These are phyloP conservation scores for Fusarium papillatum DNA, from an alignment of 2,329 filamentous ascomycete genomes.

Conservation along the genomic window DNA sequence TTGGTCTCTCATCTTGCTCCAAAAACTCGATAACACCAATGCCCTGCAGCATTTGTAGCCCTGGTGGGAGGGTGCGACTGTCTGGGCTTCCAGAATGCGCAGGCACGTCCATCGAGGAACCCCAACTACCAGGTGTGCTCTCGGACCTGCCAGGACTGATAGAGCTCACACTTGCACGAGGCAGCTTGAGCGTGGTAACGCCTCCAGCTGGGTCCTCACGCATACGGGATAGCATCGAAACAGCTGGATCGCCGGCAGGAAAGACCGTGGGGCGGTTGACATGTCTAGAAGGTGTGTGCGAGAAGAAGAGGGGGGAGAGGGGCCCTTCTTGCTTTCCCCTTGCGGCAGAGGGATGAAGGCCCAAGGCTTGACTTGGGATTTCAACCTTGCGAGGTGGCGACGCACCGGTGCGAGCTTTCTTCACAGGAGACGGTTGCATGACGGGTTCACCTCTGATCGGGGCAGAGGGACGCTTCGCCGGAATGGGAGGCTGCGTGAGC, in stretches of 20 bases:
- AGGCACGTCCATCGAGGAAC: conserved; percentile 67
- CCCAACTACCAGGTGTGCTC: conserved; percentile 66
- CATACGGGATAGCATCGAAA: conserved; percentile 62
- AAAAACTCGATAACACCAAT: conserved; percentile 80
- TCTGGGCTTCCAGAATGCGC: conserved; percentile 67
- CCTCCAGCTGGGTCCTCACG: conserved; percentile 57
- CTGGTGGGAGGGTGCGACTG: conserved; percentile 59
- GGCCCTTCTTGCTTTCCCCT: conserved; percentile 51
- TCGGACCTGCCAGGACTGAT: conserved; percentile 62
- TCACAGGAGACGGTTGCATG: conserved; percentile 55
- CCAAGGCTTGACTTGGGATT: conserved; percentile 48
- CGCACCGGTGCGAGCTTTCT: conserved; percentile 63
- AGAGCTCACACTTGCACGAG: conserved; percentile 65
- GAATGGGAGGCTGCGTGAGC: conserved; percentile 29
- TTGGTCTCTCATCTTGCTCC: conserved; percentile 82
- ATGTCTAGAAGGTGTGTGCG: conserved; percentile 55
- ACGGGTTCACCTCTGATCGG: conserved; percentile 37
- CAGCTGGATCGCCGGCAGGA: conserved; percentile 56
- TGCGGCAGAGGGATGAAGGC: conserved; percentile 41
- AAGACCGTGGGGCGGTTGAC: conserved; percentile 53
- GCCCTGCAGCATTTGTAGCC: conserved; percentile 69
- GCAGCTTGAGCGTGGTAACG: conserved; percentile 68
- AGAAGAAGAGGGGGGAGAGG: conserved; percentile 68
- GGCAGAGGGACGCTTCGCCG: conserved; percentile 44
- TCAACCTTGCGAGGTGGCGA: conserved; percentile 61